Evolutionary conservation across 1,284 basidiomycete genomes (phyloP), one percentile per base, ranked within the genome.

Genomic region (Retiboletus flavoniger): DNA sequence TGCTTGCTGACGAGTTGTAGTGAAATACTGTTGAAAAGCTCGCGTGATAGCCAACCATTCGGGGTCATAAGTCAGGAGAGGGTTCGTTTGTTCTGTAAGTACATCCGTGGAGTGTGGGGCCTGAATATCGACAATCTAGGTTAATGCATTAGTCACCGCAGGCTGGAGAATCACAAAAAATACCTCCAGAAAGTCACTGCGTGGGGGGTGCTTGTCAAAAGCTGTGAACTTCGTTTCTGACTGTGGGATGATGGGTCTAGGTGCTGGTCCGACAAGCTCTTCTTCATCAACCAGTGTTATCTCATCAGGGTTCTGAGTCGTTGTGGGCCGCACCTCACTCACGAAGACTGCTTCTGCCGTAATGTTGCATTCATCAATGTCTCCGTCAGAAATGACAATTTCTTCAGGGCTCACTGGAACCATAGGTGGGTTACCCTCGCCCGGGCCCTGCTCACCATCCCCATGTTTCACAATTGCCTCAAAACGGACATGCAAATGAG

Each of bases 31-130:
- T 61, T 96, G 85, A 61, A 95, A 87, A 0, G 91, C 93, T 6
- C 91, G 87, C 0, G 86, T 87, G 67, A 98, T 94, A 0, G 95
- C 95, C 21, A 99, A 83, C 97, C 96, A 99, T 70, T 93, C 82
- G 3, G 87, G 87, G 67, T 97, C 93, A 71, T 84, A 98, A 1
- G 79, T 76, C 29, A 89, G 60, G 1, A 67, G 73, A 26, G 81
- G 76, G 0, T 67, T 62, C 13, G 56, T 50, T 46, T 55, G 56
- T 35, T 45, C 52, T 47, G 40, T 7, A 53, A 29, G 19, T 21
- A 40, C 40, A 45, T 38, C 21, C 39, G 38, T 60, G 36, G 53
- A 63, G 45, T 45, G 19, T 35, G 45, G 43, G 28, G 47, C 60
- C 45, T 75, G 75, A 34, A 93, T 72, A 50, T 95, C 88, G 43